Percentiles rank a stretch among this genome's conserved stretches.
Evolutionary conservation across 2,329 filamentous ascomycete genomes (phyloP).

Genomic region (Nectriaceae sp.): DNA sequence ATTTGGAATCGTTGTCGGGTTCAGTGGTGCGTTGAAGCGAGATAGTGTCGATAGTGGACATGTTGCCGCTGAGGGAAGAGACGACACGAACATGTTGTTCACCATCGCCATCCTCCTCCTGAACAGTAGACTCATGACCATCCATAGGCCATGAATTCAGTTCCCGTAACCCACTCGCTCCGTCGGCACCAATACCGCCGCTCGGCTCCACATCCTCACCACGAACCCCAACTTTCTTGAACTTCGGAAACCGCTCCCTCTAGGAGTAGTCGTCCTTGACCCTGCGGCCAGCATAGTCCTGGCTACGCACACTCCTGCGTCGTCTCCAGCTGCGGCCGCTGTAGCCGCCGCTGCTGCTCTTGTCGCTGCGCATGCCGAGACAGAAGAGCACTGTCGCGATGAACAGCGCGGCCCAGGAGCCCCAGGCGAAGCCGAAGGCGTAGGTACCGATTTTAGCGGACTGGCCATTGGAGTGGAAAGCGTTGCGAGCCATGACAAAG

Average conservation of each 20-base stretch:
- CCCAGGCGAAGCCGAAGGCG: constrained; percentile 79
- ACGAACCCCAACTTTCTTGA: background rate
- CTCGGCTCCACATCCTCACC: background rate
- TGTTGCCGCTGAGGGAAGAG: no score
- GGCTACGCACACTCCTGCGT: constrained; percentile 37
- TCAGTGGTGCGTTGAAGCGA: no score
- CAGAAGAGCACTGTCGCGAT: constrained; percentile 70
- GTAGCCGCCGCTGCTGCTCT: constrained; percentile 32
- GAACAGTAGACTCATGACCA: no score
- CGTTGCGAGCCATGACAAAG: constrained; percentile 70
- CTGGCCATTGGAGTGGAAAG: constrained; percentile 59
- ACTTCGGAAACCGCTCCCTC: constrained; percentile 16
- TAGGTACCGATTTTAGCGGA: constrained; percentile 64
- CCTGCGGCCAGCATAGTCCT: constrained; percentile 50
- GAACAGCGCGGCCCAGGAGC: constrained; percentile 65
- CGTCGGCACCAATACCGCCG: background rate
- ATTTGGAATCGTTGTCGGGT: no score
- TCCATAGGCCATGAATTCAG: no score
- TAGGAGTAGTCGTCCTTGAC: constrained; percentile 73
- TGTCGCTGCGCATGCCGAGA: constrained; percentile 56
- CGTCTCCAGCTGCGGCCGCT: constrained; percentile 36
- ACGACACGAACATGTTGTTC: no score
- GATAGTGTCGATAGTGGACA: no score
- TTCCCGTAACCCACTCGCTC: no score
- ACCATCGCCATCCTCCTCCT: no score